These are phyloP conservation scores for Boletus tylopilopsis DNA, from an alignment of 768 basidiomycete genomes.

Conservation along the genomic window DNA sequence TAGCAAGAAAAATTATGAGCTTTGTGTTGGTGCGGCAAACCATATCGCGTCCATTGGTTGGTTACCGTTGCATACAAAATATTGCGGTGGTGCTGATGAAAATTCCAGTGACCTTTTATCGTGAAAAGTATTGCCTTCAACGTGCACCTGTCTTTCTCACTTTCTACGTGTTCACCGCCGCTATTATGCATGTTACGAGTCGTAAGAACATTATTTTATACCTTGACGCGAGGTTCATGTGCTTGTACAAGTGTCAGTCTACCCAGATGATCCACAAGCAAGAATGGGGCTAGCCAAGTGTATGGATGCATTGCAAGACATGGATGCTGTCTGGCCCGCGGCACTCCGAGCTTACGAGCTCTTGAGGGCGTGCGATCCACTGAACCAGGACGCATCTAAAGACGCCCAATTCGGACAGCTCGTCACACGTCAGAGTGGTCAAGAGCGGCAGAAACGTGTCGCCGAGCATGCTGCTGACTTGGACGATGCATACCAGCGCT, in stretches of 20 bases:
- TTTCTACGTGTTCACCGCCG: constrained; percentile 78
- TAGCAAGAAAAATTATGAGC: constrained; percentile 64
- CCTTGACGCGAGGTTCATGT: background rate
- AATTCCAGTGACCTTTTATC: constrained; percentile 50
- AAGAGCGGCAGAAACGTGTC: constrained; percentile 53
- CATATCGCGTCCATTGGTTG: constrained; percentile 68
- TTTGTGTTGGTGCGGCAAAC: constrained; percentile 75
- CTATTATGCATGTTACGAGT: constrained; percentile 73
- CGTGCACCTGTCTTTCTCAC: constrained; percentile 66
- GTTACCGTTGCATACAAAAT: constrained; percentile 9
- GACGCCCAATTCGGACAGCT: constrained; percentile 5
- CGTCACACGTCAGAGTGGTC: constrained; percentile 11
- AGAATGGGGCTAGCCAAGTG: constrained; percentile 59
- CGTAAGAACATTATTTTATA: constrained; percentile 41
- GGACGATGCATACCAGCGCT: constrained; percentile 25
- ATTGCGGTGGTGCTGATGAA: background rate
- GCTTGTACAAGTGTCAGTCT: constrained; percentile 48
- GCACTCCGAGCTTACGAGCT: constrained; percentile 73
- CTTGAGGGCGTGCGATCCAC: constrained; percentile 55
- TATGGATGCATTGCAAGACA: constrained; percentile 60
- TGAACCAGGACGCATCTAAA: constrained; percentile 10
- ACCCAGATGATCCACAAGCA: constrained; percentile 68
- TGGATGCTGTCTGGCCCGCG: constrained; percentile 73
- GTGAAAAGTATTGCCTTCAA: constrained; percentile 57
- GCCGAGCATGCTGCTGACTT: constrained; percentile 51